Base-by-base conservation (phyloP, 495 filamentous ascomycete species). In the Elaphomyces granulatus region DNA sequence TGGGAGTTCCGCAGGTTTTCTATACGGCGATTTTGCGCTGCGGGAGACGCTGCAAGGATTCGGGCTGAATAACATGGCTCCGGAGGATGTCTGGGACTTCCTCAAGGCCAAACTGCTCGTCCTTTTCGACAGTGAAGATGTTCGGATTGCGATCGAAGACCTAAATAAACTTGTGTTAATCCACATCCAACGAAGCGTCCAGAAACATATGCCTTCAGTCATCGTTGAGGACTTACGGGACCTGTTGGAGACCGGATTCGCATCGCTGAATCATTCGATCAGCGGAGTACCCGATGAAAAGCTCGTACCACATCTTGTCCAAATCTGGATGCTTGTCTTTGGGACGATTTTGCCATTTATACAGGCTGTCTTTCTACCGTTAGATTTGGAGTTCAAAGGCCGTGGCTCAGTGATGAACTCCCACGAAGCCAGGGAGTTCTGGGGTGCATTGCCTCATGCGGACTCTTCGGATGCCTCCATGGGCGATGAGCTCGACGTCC, bases 71-170 rank as follows among this genome's bases (percentile, higher is more conserved):
- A 85, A 83, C 46, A 80, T 94, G 76, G 75, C 73, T 3, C 67
- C 80, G 1, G 90, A 99, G 47, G 87, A 95, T 54, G 88, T 87
- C 4, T 99, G 92, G 92, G 84, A 87, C 17, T 82, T 85, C 42
- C 59, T 99, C n/a, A 90, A 88, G 47, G 79, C 81, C 0, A 86
- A 85, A 44, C 53, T 96, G n/a, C 67, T 96, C 8, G 75, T 83
- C 34, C 78, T 95, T 10, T 99, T 99, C 50, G 83, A 94, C 47
- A 87, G 83, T 8, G 92, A 95, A 48, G 83, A 94, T 45, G 68
- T 94, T 3, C 72, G 84, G 10, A 70, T 87, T 33, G 86, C 88
- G 0, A 81, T 99, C 14, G 92, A 99, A 54, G 92, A 96, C 50
- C 74, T 96, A 44, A 99, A 99, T 53, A 75, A 79, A 32, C 71